These are phyloP conservation scores for Mallotus repandus DNA, from an alignment of 441 rosid genomes.

Conservation along the genomic window DNA sequence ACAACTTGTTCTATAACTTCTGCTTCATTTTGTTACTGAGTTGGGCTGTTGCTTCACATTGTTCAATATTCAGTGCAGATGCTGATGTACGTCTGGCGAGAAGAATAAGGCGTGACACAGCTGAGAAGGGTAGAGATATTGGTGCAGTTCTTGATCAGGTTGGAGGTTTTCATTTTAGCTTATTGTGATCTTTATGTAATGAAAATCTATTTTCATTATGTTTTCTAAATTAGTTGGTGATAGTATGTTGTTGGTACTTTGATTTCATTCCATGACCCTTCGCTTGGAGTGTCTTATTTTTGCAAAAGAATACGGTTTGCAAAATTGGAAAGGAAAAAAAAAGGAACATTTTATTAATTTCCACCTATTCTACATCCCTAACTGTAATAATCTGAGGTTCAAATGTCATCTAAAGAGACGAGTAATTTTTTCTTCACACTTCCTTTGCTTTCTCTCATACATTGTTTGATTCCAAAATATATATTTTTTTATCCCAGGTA, in stretches of 20 bases:
- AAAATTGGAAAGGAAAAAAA: neutral
- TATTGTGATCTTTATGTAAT: neutral
- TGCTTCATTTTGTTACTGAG: conserved; percentile 33
- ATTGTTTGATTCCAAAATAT: neutral
- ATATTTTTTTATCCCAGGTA: neutral
- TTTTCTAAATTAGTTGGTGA: neutral
- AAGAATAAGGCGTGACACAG: conserved; percentile 95
- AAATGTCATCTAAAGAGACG: neutral
- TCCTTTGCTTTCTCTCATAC: no score
- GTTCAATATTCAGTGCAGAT: conserved; percentile 77
- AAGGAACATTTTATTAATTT: no score
- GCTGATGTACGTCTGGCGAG: conserved; percentile 99
- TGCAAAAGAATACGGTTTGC: neutral
- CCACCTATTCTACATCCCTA: no score
- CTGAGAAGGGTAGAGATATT: conserved; percentile 89
- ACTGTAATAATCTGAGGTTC: neutral
- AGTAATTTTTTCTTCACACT: neutral
- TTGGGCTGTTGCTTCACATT: conserved; percentile 48
- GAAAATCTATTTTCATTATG: conserved; percentile 1
- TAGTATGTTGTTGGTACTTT: neutral
- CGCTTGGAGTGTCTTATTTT: neutral
- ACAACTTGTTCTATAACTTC: neutral
- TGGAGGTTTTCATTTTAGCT: conserved; percentile 14
- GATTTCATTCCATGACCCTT: neutral
- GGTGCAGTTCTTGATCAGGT: conserved; percentile 96